Evolutionary conservation across 2,329 filamentous ascomycete species (phyloP), one percentile per base, ranked within the genome.

Genomic region (Colletotrichum coccodes): DNA sequence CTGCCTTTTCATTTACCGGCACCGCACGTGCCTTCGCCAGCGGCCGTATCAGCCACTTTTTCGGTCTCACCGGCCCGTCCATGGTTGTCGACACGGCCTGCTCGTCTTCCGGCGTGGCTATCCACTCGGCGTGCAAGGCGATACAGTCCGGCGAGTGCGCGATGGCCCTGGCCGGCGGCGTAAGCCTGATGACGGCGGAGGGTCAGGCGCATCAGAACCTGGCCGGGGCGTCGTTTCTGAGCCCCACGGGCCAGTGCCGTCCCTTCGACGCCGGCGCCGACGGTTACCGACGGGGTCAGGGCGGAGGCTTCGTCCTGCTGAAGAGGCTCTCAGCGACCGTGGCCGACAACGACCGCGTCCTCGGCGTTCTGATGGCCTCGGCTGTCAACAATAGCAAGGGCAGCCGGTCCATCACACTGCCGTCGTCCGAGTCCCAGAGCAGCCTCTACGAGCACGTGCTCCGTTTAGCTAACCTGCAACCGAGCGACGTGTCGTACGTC

Each of bases 201-300:
- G 34, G 34, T 11, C 53, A n/a, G 14, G 34, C 36, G 3, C 53
- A 40, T 14, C 44, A 28, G 8, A 47, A 47, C 21, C 44, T 47
- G 11, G 44, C 72, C 6, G 70, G 52, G 1, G 73, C 59, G 1
- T 64, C 61, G 5, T 78, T 80, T 32, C 70, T 77, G 2, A 78
- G 74, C 64, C 71, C 72, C 3, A 76, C 76, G 0, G 79, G 79
- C 0, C 68, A 73, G 46, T 79, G 74, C 57, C 79, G 79, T 60
- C 72, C 79, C 0, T 81, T 79, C 40, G 77, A 79, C 46, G 68
- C 59, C 4, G 4, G 9, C 1, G 77, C 74, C 3, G 80, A 85
- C 66, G 87, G 87, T 0, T 89, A 88, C 69, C 85, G 80, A 7
- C 79, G 86, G 2, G 84, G 81, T 0, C 86, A 89, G 58, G 86